Evolutionary conservation across 73 alveolate species (phyloP).

Genomic region (Paraurostyla sp.): DNA sequence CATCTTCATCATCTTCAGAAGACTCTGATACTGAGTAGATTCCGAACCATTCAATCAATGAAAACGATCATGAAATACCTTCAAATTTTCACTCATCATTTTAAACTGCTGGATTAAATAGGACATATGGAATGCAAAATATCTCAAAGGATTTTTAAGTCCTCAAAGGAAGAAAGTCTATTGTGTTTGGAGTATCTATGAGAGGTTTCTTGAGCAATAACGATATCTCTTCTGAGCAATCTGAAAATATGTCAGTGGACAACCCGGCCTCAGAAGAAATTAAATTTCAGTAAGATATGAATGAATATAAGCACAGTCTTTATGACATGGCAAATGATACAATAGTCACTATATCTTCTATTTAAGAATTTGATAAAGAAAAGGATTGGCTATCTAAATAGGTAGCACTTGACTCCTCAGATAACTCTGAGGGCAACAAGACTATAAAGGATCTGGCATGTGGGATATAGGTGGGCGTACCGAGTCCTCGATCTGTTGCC

Average conservation of each 20-base stretch:
- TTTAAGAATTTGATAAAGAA: constrained; percentile 38
- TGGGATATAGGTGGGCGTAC: constrained; percentile 10
- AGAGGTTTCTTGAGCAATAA: constrained; percentile 1
- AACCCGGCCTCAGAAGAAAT: background rate
- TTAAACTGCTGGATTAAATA: constrained; percentile 1
- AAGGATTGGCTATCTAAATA: constrained; percentile 29
- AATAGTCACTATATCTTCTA: constrained; percentile 6
- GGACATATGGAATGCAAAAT: background rate
- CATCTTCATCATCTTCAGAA: too few species aligned
- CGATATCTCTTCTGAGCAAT: background rate
- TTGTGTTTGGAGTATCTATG: constrained; percentile 36
- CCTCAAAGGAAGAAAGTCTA: background rate
- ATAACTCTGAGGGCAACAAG: constrained; percentile 18
- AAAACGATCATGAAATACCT: background rate
- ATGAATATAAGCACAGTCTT: constrained; percentile 32
- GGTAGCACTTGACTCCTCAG: constrained; percentile 4
- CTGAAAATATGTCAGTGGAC: background rate
- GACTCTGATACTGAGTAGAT: background rate
- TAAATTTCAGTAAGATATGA: constrained; percentile 5
- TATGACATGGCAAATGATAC: constrained; percentile 50
- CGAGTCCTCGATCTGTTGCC: background rate
- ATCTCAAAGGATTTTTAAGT: constrained; percentile 3
- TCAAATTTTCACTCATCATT: background rate
- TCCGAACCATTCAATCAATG: background rate
- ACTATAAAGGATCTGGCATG: constrained; percentile 33